These are phyloP conservation scores for Ganoderma multipileum DNA, from an alignment of 1,284 basidiomycete genomes.

Conservation along the genomic window DNA sequence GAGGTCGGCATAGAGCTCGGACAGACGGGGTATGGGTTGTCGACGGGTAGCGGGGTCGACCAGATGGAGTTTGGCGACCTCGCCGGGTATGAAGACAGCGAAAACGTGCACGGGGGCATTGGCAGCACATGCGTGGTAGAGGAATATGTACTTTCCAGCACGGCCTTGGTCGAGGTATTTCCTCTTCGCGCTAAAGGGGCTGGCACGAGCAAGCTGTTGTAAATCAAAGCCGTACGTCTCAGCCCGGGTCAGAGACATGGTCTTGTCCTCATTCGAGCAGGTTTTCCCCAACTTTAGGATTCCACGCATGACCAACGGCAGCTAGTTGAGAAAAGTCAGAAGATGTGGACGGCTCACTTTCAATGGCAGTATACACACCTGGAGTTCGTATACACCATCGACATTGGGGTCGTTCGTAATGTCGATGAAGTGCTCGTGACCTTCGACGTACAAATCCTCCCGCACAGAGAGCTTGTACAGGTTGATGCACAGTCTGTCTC, in stretches of 20 bases:
- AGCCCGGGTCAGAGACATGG: constrained; percentile 84
- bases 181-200: constrained; percentile 63
- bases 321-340: constrained; percentile 47
- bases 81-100: constrained; percentile 84
- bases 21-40: constrained; percentile 82
- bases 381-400: constrained; percentile 94
- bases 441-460: constrained; percentile 86
- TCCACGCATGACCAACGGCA: constrained; percentile 87
- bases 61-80: constrained; percentile 81
- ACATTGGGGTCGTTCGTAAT: constrained; percentile 95
- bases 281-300: constrained; percentile 87
- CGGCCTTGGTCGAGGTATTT: constrained; percentile 82
- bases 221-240: constrained; percentile 88
- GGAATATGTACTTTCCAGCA: constrained; percentile 84
- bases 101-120: constrained; percentile 88
- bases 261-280: constrained; percentile 74
- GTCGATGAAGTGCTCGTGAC: constrained; percentile 91
- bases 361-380: constrained; percentile 53
- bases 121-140: constrained; percentile 88
- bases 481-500: constrained; percentile 79
- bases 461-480: constrained; percentile 87
- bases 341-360: background rate
- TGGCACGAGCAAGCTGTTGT: constrained; percentile 78
- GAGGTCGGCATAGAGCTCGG: constrained; percentile 74
- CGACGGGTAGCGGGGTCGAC: constrained; percentile 90